These are phyloP conservation scores for Chromosphaera perkinsii DNA, from an alignment of 208 protist genomes.

Conservation along the genomic window DNA sequence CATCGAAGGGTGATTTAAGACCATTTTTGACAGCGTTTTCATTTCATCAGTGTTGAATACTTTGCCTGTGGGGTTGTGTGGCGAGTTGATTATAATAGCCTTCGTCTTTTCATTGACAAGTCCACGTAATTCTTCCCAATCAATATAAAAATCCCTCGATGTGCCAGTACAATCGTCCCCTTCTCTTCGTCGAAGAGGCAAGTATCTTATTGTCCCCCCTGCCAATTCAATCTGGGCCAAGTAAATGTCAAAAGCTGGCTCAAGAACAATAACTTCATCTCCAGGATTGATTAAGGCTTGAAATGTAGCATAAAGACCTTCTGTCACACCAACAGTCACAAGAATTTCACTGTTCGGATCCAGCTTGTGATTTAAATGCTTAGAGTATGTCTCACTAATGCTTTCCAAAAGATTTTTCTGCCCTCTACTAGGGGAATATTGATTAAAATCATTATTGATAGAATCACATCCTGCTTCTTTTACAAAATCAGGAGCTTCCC, in stretches of 20 bases:
- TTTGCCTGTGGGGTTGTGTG: slow-evolving; percentile 15
- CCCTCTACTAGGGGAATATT: slow-evolving; percentile 71
- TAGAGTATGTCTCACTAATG: slow-evolving; percentile 59
- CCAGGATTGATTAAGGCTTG: slow-evolving; percentile 19
- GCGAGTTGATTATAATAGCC: slow-evolving; percentile 17
- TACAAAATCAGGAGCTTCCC: not conserved
- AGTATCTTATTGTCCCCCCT: slow-evolving; percentile 65
- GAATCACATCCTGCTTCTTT: not conserved
- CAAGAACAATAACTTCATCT: slow-evolving; percentile 65
- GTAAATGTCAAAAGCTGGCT: slow-evolving; percentile 84
- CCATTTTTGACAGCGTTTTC: not conserved
- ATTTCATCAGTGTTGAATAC: slow-evolving; percentile 9
- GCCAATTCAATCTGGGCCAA: slow-evolving; percentile 37
- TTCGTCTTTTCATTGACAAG: not conserved
- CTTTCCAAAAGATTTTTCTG: slow-evolving; percentile 62
- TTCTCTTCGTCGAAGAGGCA: slow-evolving; percentile 69
- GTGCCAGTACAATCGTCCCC: no score
- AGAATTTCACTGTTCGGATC: slow-evolving; percentile 16
- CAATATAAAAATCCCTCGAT: not conserved
- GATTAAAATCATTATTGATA: slow-evolving; percentile 37
- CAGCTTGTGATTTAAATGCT: not conserved
- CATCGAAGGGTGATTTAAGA: not conserved
- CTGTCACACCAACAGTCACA: slow-evolving; percentile 8
- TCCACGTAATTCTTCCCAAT: not conserved
- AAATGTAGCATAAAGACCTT: slow-evolving; percentile 2